These are phyloP conservation scores for Trichoderma brevicompactum DNA, from an alignment of 2,329 filamentous ascomycete species.

Conservation along the genomic window DNA sequence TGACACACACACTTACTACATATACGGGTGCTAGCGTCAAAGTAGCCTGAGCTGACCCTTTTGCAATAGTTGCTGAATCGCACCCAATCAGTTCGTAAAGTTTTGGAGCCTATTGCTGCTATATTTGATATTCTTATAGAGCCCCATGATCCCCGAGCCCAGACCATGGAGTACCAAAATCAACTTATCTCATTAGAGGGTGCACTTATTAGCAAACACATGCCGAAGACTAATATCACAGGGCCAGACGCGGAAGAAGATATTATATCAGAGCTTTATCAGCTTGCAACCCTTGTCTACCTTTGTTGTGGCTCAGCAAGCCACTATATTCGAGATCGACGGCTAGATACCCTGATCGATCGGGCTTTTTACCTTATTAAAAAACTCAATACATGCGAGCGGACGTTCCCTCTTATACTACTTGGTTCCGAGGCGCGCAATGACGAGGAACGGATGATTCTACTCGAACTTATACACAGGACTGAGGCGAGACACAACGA, in stretches of 20 bases:
- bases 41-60: too few species aligned
- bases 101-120: not conserved
- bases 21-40: not conserved
- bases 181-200: not conserved
- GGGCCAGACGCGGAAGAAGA: too few species aligned
- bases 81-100: not conserved
- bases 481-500: not conserved
- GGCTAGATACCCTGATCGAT: too few species aligned
- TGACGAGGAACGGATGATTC: not conserved
- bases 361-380: not conserved
- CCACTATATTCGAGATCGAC: too few species aligned
- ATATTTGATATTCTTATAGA: not conserved
- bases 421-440: conserved; percentile 12
- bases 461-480: not conserved
- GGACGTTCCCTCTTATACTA: not conserved
- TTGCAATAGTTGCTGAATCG: too few species aligned
- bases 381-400: conserved; percentile 2
- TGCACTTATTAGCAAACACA: not conserved
- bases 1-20: not conserved
- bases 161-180: not conserved
- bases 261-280: too few species aligned
- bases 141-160: not conserved
- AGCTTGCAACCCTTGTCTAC: too few species aligned
- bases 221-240: too few species aligned
- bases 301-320: too few species aligned